Conservation (phyloP, 2,329 filamentous ascomycete species). For the Alternaria sp. region DNA sequence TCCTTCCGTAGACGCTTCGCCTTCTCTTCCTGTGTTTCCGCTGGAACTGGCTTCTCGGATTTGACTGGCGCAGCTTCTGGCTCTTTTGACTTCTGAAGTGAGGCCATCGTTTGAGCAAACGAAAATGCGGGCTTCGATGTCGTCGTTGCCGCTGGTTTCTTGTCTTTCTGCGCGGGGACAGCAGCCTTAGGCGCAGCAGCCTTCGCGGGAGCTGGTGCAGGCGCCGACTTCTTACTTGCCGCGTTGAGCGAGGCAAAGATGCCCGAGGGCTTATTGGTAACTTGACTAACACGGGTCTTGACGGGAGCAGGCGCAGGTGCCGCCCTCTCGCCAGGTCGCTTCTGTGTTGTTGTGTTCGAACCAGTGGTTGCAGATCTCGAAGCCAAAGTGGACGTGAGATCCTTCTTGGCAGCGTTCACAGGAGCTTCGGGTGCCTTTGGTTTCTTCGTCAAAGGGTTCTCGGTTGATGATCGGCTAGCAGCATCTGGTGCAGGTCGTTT, state of each 20-base stretch:
- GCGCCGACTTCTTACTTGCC: slow-evolving; percentile 51
- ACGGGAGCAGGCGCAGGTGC: slow-evolving; percentile 31
- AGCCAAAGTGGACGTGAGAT: slow-evolving; percentile 3
- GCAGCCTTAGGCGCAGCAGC: slow-evolving; percentile 34
- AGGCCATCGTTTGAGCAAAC: slow-evolving; percentile 50
- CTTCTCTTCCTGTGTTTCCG: slow-evolving; percentile 72
- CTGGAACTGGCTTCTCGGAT: slow-evolving; percentile 59
- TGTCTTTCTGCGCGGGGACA: slow-evolving; percentile 30
- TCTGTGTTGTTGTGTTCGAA: slow-evolving; percentile 22
- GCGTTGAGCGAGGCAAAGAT: slow-evolving; percentile 56
- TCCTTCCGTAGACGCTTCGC: slow-evolving; percentile 74
- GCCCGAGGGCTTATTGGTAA: slow-evolving; percentile 53
- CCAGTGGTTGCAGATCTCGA: slow-evolving; percentile 16
- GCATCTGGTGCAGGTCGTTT: slow-evolving; percentile 39
- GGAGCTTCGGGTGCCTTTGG: slow-evolving; percentile 34
- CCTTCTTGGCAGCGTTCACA: slow-evolving; percentile 26
- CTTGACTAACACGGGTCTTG: slow-evolving; percentile 44
- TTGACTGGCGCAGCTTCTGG: slow-evolving; percentile 55
- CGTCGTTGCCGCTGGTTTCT: slow-evolving; percentile 33
- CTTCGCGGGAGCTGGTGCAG: slow-evolving; percentile 31
- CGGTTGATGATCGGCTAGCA: slow-evolving; percentile 21
- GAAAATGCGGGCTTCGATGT: slow-evolving; percentile 45
- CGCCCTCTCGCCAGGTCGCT: slow-evolving; percentile 39
- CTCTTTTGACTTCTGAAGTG: slow-evolving; percentile 61
- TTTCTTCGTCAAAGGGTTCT: slow-evolving; percentile 34